Evolutionary conservation across 2,329 filamentous ascomycete species (phyloP), one percentile per base, ranked within the genome.

Genomic region (Lizonia empirigonia): DNA sequence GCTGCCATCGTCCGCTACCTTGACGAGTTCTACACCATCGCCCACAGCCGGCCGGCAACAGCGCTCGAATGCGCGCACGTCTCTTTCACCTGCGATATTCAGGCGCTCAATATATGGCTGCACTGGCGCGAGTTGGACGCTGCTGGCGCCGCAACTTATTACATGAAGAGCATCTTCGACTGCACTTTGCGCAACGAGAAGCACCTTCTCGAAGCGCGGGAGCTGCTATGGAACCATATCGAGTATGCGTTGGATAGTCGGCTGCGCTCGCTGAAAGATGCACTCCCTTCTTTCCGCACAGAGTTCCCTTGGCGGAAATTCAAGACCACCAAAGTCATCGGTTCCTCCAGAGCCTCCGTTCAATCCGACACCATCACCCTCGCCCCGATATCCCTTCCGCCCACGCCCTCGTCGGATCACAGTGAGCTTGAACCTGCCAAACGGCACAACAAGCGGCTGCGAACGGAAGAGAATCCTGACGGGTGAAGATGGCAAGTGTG

Each of bases 161-260:
- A 55, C 34, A 51, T 55, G 37, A 50, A 50, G 42, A 55, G 52
- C 46, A 50, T 55, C 23, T 48, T 33, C 42, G 42, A 55, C 39
- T 47, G 41, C 26, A 51, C 47, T 12, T 33, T 55, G 41, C 42
- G 52, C 22, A 51, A 51, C 33, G 46, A 55, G 38, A 44, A 47
- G 22, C 32, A 48, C 15, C 12, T 55, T 20, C 41, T 50, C 1
- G 36, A 47, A 30, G 52, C 52, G 22, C 18, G 52, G 19, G 45
- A 44, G 34, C 42, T 55, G 41, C 30, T 55, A n/a, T 40, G 42
- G 52, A 51, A 55, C 15, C 47, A 51, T 18, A 40, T 55, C 20
- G 52, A 50, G 6, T 55, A 41, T 33, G 47, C 52, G 32, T 38
- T 55, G 4, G 19, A 32, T 16, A 16, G 34, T 16, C 52, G 52